These are phyloP conservation scores for Neofusicoccum kwambonambiense DNA, from an alignment of 2,329 filamentous ascomycete genomes.

Conservation along the genomic window DNA sequence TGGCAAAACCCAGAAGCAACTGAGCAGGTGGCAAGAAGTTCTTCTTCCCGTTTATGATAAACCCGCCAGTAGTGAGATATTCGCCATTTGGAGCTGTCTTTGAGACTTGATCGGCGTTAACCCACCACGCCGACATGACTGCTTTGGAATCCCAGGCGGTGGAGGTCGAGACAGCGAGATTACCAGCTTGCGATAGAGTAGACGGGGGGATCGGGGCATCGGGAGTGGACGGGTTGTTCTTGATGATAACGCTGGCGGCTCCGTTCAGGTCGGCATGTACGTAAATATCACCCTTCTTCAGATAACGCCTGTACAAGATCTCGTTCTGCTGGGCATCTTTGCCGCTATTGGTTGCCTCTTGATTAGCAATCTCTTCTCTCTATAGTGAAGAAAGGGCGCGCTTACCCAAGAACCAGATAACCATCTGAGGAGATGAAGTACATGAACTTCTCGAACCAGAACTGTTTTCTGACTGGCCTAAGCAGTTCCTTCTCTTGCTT, in stretches of 20 bases:
- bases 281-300: constrained; percentile 88
- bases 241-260: constrained; percentile 82
- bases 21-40: constrained; percentile 88
- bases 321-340: constrained; percentile 89
- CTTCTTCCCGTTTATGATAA: constrained; percentile 81
- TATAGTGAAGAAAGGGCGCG: too few relatives aligned
- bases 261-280: constrained; percentile 87
- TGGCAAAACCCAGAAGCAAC: constrained; percentile 79
- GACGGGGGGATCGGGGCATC: constrained; percentile 88
- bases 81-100: constrained; percentile 80
- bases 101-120: constrained; percentile 82
- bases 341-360: constrained; percentile 44
- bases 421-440: constrained; percentile 97
- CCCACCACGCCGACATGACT: constrained; percentile 95
- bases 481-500: constrained; percentile 90
- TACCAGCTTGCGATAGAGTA: constrained; percentile 86
- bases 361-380: background rate
- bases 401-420: constrained; percentile 75
- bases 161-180: constrained; percentile 79
- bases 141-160: constrained; percentile 96
- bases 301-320: constrained; percentile 80
- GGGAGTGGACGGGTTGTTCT: constrained; percentile 74
- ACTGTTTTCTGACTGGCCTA: constrained; percentile 74
- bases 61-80: constrained; percentile 73
- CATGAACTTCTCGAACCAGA: constrained; percentile 97